A percentile compares a stretch with the other conserved stretches of the same genome.
These are phyloP conservation scores for Geum urbanum DNA, from an alignment of 306 rosid genomes.

Conservation along the genomic window DNA sequence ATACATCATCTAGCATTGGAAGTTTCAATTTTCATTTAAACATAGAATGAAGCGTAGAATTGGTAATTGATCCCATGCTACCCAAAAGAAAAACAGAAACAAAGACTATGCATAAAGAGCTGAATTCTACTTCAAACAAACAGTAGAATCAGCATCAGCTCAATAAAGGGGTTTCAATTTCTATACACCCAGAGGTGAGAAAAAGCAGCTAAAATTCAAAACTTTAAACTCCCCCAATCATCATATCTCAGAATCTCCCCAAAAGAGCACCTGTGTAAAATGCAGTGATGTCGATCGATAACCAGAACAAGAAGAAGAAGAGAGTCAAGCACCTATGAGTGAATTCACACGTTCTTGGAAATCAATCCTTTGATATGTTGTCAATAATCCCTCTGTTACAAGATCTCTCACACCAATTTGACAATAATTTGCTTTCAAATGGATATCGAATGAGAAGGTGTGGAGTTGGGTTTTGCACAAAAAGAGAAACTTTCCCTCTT, in stretches of 20 bases:
- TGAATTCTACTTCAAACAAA: conserved; percentile 3
- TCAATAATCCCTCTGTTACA: no score
- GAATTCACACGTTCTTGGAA: no score
- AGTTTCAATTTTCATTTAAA: neutral
- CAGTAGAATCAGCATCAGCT: conserved; percentile 13
- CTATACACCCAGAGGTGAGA: conserved; percentile 13
- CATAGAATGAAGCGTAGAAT: neutral
- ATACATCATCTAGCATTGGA: neutral
- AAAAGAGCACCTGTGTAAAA: no score
- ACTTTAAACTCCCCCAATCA: conserved; percentile 15
- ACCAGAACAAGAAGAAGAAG: no score
- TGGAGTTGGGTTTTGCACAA: no score
- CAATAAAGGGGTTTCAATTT: conserved; percentile 15
- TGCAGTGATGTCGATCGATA: no score
- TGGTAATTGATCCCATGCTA: neutral
- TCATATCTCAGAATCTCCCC: conserved; percentile 4
- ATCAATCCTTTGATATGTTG: no score
- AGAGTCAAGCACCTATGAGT: no score
- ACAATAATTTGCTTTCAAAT: no score
- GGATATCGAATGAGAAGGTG: no score
- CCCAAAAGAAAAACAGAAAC: neutral
- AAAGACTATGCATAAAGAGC: neutral
- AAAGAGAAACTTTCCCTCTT: no score
- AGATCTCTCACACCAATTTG: no score
- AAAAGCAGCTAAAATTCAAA: conserved; percentile 11